Evolutionary conservation across 192 early-diverging fungal genomes (phyloP), one percentile per base, ranked within the genome.

Genomic region (Podila minutissima): DNA sequence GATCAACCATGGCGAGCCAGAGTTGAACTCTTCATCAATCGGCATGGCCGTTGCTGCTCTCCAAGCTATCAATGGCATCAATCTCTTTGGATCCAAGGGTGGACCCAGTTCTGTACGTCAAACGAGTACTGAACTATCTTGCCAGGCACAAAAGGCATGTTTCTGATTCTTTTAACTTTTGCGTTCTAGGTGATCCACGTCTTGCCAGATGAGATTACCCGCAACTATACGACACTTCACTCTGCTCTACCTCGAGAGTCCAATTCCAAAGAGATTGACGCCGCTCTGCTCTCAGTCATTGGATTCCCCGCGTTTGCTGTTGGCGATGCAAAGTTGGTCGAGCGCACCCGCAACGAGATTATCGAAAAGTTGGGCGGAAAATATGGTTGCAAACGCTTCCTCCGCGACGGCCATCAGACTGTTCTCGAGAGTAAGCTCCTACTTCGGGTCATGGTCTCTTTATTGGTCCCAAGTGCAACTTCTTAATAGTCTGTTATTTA

Each of bases 231-330:
- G 9, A 96, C 94, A 5, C 83, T 96, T 11, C 89, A 90, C 57
- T 91, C 91, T 31, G 88, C 92, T 26, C 85, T 96, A 2, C 95
- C 95, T 19, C 84, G 95, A 76, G 95, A 96, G 85, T 94, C 93
- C 51, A 90, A 91, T 64, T 94, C 92, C 19, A 96, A 96, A 77
- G 95, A 95, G 84, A 89, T 94, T 53, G 95, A 96, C 68, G 93
- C 93, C 4, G 94, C 95, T 5, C 69, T 96, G 19, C 82, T 96
- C 19, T 88, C 93, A 10, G 93, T 95, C 29, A 95, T 96, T 73
- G 93, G 93, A 24, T 96, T 93, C 74, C 95, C 95, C n/a, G 93
- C 94, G 1, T 96, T 95, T 85, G 95, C 95, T 38, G 90, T 95
- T 3, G 83, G 86, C 37, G 93, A 95, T 72, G 82, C 84, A 4